Evolutionary conservation across 192 early-diverging fungal genomes (phyloP), one percentile per base, ranked within the genome.

Genomic region (Coemansia guatemalensis): DNA sequence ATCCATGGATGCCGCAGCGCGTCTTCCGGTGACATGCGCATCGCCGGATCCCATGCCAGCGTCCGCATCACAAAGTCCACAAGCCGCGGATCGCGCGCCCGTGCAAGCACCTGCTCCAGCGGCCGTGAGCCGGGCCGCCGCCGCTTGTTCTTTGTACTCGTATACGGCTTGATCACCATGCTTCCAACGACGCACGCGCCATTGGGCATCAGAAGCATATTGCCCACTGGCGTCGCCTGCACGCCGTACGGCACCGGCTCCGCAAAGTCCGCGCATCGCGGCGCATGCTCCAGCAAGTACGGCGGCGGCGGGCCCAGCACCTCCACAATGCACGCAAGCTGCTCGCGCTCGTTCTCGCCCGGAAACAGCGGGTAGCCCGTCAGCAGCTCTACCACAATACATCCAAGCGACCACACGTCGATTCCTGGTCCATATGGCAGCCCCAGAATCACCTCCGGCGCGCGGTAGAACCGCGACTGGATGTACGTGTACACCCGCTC

Each of bases 401-500:
- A 97, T 14, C 96, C 96, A 48, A 99, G 79, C 60, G 89, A 91
- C 96, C 96, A 99, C 88, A 99, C 92, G 75, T 99, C 96, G 64
- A 99, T 99, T 2, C 92, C 88, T 60, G 88, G 92, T 58, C 85
- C 92, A 67, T 99, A 99, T 20, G 83, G 84, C 68, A 86, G 84
- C 29, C 95, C 94, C 53, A 99, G 73, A 51, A 99, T 99, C 22
- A 99, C 93, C 78, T 99, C 97, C 9, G 97, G 97, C 21, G 92
- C 91, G 26, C 97, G 89, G 75, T 99, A 99, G 81, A 99, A 99
- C 47, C 97, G 85, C 62, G 86, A 88, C 75, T 99, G 97, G 53
- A 99, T 97, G 65, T 99, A 99, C 5, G 97, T 97, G 75, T 99
- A 99, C 35, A 97, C 89, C 68, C 92, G 88, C 73, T 99, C 95